phyloP scores from a whole-genome alignment of 73 alveolate genomes.

The Uronychia binucleata region DNA sequence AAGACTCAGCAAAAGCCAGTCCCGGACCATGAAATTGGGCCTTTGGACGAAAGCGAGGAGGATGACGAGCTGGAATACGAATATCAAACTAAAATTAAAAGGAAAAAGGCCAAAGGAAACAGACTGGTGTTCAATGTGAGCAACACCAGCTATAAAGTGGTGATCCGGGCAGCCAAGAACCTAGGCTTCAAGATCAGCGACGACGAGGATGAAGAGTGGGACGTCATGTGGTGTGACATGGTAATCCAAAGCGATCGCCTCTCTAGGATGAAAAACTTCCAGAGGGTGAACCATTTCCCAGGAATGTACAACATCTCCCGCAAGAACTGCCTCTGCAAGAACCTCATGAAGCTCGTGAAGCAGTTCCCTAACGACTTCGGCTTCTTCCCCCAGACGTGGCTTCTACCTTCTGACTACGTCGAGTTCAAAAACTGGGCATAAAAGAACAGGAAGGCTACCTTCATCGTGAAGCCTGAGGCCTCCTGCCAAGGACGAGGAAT shows the following conservation, averaged over 20 bases:
- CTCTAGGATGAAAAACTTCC: slow-evolving; percentile 57
- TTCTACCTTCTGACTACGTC: slow-evolving; percentile 50
- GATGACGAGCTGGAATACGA: slow-evolving; percentile 1
- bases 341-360: slow-evolving; percentile 41
- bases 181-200: slow-evolving; percentile 39
- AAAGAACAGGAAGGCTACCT: slow-evolving; percentile 12
- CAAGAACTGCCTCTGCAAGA: slow-evolving; percentile 61
- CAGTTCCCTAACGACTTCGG: slow-evolving; percentile 54
- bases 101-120: background rate
- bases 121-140: background rate
- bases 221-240: slow-evolving; percentile 56
- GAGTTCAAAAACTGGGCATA: slow-evolving; percentile 31
- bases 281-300: slow-evolving; percentile 67
- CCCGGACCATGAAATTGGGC: no score
- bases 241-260: slow-evolving; percentile 55
- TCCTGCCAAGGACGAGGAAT: slow-evolving; percentile 42
- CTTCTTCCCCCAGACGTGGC: slow-evolving; percentile 60
- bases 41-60: no score
- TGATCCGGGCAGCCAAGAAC: slow-evolving; percentile 54
- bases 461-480: slow-evolving; percentile 40
- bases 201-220: slow-evolving; percentile 65
- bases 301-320: slow-evolving; percentile 60
- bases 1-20: no score
- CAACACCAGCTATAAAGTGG: slow-evolving; percentile 43
- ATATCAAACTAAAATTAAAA: background rate